Evolutionary conservation across 495 filamentous ascomycete genomes (phyloP).

Genomic region (Hamigera avellanea): DNA sequence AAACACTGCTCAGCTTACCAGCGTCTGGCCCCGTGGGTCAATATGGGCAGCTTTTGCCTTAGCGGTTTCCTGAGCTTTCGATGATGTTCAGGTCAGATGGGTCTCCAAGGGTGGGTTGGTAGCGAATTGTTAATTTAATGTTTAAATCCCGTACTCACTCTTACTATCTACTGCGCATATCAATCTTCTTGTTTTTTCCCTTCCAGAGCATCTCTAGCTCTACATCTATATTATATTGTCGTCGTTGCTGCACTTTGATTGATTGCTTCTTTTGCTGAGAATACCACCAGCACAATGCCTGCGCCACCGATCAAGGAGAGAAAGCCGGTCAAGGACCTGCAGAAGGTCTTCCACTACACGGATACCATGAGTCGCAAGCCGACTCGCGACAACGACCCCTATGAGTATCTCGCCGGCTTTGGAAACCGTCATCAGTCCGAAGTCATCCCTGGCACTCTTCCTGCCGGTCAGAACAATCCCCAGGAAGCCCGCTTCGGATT

Average conservation of each 20-base stretch:
- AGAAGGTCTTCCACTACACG: conserved; percentile 32
- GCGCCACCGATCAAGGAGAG: conserved; percentile 16
- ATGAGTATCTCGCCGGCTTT: conserved; percentile 28
- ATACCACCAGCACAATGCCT: conserved; percentile 6
- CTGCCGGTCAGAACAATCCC: conserved; percentile 31
- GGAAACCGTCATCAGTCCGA: conserved; percentile 30
- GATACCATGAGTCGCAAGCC: conserved; percentile 30
- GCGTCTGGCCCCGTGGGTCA: too few species aligned
- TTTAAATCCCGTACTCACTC: not conserved
- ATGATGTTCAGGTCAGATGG: too few species aligned
- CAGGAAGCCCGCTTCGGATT: conserved; percentile 29
- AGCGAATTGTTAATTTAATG: not conserved
- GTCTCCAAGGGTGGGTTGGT: too few species aligned
- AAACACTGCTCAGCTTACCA: too few species aligned
- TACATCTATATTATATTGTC: too few species aligned
- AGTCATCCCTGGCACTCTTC: conserved; percentile 29
- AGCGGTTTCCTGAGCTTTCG: too few species aligned
- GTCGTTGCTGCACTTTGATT: not conserved
- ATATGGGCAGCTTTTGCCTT: too few species aligned
- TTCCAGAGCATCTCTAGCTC: too few species aligned
- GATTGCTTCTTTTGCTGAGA: not conserved
- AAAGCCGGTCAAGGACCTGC: conserved; percentile 22
- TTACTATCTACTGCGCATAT: too few species aligned
- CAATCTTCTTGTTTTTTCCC: too few species aligned
- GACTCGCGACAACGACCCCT: conserved; percentile 31